A percentile compares a stretch with the other conserved stretches of the same genome.
Conservation (phyloP, 2,329 filamentous ascomycete species). For the Bipolaris oryzae region DNA sequence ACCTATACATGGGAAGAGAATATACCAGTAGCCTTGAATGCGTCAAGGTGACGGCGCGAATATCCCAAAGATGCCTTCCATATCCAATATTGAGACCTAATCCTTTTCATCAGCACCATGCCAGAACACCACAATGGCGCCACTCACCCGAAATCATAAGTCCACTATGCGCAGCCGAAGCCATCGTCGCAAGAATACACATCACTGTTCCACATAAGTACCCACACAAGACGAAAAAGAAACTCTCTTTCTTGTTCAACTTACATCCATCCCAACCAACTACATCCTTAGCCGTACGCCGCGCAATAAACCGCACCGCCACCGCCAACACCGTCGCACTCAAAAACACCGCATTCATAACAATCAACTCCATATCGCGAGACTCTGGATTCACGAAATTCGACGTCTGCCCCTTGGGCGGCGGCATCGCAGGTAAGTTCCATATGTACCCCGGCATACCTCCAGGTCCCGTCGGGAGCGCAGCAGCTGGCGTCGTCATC, state of each 20-base stretch:
- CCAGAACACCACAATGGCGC: background rate
- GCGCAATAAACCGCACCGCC: background rate
- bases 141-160: background rate
- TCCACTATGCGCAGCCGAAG: background rate
- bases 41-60: background rate
- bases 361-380: background rate
- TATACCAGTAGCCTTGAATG: background rate
- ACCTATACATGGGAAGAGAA: background rate
- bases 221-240: background rate
- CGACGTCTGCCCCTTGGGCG: background rate
- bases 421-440: background rate
- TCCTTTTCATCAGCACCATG: background rate
- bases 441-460: background rate
- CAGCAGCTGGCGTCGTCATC: background rate
- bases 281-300: background rate
- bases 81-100: background rate
- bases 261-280: background rate
- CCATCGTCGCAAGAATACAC: background rate
- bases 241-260: background rate
- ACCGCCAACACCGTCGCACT: background rate
- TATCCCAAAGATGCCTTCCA: background rate
- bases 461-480: background rate
- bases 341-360: background rate
- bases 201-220: background rate
- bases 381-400: background rate